These are phyloP conservation scores for Naganishia liquefaciens DNA, from an alignment of 1,284 basidiomycete genomes.

Conservation along the genomic window DNA sequence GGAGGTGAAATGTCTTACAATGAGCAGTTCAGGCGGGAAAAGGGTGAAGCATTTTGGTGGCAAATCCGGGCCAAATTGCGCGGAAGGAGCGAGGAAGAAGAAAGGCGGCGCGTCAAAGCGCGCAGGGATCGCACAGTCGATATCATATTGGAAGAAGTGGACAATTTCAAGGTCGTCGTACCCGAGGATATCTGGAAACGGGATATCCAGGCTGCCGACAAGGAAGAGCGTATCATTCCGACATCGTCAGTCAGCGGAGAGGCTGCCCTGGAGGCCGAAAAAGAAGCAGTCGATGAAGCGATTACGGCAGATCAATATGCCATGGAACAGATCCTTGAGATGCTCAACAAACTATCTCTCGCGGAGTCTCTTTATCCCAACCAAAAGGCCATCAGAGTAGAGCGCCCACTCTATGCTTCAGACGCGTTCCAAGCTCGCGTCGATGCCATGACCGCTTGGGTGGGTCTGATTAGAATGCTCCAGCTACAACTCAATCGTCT, in stretches of 20 bases:
- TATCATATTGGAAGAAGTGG: slow-evolving; percentile 77
- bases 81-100: slow-evolving; percentile 76
- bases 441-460: slow-evolving; percentile 87
- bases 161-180: slow-evolving; percentile 63
- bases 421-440: slow-evolving; percentile 71
- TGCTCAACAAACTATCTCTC: slow-evolving; percentile 77
- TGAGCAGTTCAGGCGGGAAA: slow-evolving; percentile 65
- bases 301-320: slow-evolving; percentile 58
- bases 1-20: slow-evolving; percentile 66
- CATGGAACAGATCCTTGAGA: slow-evolving; percentile 68
- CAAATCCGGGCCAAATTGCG: slow-evolving; percentile 84
- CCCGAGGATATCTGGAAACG: slow-evolving; percentile 24
- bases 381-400: slow-evolving; percentile 72
- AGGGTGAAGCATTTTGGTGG: slow-evolving; percentile 76
- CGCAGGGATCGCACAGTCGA: slow-evolving; percentile 77
- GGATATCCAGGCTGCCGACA: slow-evolving; percentile 7
- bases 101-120: slow-evolving; percentile 77
- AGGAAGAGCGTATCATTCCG: slow-evolving; percentile 5
- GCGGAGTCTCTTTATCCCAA: slow-evolving; percentile 85
- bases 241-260: slow-evolving; percentile 17
- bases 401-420: slow-evolving; percentile 71
- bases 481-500: slow-evolving; percentile 75
- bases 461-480: slow-evolving; percentile 73
- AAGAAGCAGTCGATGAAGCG: slow-evolving; percentile 39
- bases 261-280: slow-evolving; percentile 19